Evolutionary conservation across 2,329 filamentous ascomycete genomes (phyloP).

Genomic region (Talaromyces sp.): DNA sequence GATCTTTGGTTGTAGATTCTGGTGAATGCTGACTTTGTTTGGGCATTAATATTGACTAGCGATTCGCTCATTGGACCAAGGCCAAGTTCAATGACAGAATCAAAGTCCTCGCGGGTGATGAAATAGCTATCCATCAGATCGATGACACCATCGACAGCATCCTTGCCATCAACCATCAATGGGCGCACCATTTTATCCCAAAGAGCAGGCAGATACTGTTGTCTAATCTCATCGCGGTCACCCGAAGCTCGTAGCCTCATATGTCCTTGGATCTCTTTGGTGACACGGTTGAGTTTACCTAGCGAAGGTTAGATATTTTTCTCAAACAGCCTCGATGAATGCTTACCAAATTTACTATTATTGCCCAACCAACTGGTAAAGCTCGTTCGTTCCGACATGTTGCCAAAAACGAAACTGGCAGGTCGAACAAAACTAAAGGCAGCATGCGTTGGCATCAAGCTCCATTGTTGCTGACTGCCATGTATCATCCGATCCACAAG

Average conservation of each 20-base stretch:
- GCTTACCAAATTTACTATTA: constrained; percentile 77
- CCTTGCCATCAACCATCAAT: constrained; percentile 74
- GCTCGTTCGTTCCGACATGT: constrained; percentile 64
- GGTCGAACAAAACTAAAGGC: constrained; percentile 93
- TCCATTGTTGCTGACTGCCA: constrained; percentile 97
- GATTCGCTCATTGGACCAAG: constrained; percentile 79
- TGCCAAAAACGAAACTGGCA: constrained; percentile 80
- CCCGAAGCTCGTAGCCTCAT: constrained; percentile 90
- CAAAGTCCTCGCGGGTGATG: constrained; percentile 90
- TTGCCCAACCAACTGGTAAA: constrained; percentile 95
- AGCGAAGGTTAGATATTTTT: constrained; percentile 19
- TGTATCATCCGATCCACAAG: constrained; percentile 98
- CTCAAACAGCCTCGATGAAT: not conserved
- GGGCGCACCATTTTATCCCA: constrained; percentile 77
- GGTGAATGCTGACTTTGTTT: constrained; percentile 87
- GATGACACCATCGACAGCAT: constrained; percentile 77
- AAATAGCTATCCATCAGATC: constrained; percentile 97
- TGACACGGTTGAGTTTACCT: constrained; percentile 67
- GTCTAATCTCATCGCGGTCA: constrained; percentile 87
- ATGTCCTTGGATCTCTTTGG: constrained; percentile 94
- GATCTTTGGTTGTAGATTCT: constrained; percentile 81
- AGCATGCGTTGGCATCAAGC: constrained; percentile 92
- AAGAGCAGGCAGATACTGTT: constrained; percentile 86
- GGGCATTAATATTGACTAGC: constrained; percentile 71
- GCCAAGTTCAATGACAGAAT: constrained; percentile 85